Conservation (phyloP, 2,329 filamentous ascomycete species). For the Claviceps africana region DNA sequence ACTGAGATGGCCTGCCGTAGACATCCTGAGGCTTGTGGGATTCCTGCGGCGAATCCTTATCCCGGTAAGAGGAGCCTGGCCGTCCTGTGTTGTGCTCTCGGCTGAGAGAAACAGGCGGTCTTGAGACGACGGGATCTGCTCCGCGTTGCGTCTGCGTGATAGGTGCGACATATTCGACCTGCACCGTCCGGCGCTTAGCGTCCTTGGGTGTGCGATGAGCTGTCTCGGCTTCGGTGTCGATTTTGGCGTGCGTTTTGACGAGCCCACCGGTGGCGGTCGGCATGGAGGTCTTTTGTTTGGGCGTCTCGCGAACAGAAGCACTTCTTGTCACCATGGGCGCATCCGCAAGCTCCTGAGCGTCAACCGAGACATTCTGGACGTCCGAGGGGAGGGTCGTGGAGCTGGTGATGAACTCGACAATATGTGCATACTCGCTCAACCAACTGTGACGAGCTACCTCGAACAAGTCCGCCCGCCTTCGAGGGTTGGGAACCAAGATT, state of each 20-base stretch:
- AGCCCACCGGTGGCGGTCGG: conserved; percentile 46
- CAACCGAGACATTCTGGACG: conserved; percentile 65
- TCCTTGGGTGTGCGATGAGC: conserved; percentile 56
- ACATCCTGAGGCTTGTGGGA: conserved; percentile 28
- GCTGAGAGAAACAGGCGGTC: conserved; percentile 12
- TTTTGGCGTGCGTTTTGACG: conserved; percentile 57
- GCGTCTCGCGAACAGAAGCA: conserved; percentile 78
- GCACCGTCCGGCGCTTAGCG: conserved; percentile 83
- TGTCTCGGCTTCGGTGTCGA: conserved; percentile 51
- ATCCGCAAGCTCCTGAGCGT: conserved; percentile 40
- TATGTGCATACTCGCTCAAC: conserved; percentile 92
- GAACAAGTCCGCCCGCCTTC: conserved; percentile 89
- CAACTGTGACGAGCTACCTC: conserved; percentile 96
- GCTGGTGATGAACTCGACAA: conserved; percentile 94
- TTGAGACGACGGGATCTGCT: conserved; percentile 16
- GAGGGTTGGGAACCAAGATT: conserved; percentile 87
- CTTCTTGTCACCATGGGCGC: conserved; percentile 60
- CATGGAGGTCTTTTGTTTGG: conserved; percentile 48
- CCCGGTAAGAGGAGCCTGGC: conserved; percentile 22
- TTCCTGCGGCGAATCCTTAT: conserved; percentile 48
- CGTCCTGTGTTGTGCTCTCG: conserved; percentile 30
- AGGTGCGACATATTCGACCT: conserved; percentile 94
- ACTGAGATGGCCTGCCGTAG: conserved; percentile 22
- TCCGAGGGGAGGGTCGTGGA: conserved; percentile 78
- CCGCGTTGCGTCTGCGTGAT: conserved; percentile 73